These are phyloP conservation scores for Chondrus crispus DNA, from an alignment of 23 red algal genomes.

Conservation along the genomic window DNA sequence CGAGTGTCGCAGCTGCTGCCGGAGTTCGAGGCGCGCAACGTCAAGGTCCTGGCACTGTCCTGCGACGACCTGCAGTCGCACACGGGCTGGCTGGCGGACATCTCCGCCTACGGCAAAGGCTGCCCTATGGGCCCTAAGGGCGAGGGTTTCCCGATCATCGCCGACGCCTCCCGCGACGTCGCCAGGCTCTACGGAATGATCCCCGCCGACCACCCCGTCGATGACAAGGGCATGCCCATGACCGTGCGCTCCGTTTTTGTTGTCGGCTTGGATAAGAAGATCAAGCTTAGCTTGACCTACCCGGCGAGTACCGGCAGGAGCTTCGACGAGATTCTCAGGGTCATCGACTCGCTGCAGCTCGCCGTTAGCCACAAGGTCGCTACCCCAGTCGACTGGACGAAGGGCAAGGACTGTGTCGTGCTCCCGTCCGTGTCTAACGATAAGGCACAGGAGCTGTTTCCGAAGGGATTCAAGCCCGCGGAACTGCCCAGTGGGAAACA, in stretches of 20 bases:
- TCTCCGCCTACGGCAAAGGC: conserved; percentile 29
- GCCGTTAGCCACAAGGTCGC: conserved; percentile 45
- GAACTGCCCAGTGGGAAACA: conserved; percentile 40
- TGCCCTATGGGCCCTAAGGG: background rate
- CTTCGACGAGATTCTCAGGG: conserved; percentile 85
- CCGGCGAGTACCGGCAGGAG: conserved; percentile 70
- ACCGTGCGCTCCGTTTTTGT: conserved; percentile 85
- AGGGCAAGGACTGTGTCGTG: conserved; percentile 61
- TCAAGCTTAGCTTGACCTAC: conserved; percentile 74
- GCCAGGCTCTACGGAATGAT: conserved; percentile 71
- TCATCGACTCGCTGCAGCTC: conserved; percentile 74
- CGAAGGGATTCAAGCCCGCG: conserved; percentile 31
- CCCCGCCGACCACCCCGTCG: conserved; percentile 30
- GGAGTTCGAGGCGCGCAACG: conserved; percentile 71
- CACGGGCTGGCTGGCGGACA: conserved; percentile 62
- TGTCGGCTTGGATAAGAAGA: conserved; percentile 55
- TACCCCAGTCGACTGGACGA: conserved; percentile 82
- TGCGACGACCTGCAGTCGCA: conserved; percentile 68
- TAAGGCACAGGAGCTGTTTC: conserved; percentile 50
- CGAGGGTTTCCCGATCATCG: conserved; percentile 69
- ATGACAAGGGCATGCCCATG: conserved; percentile 27
- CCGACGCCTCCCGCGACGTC: conserved; percentile 51
- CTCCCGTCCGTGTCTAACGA: conserved; percentile 60
- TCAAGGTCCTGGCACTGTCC: conserved; percentile 68
- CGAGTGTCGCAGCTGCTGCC: conserved; percentile 62